Evolutionary conservation across 1,284 basidiomycete genomes (phyloP).

Genomic region (Moesziomyces antarcticus): DNA sequence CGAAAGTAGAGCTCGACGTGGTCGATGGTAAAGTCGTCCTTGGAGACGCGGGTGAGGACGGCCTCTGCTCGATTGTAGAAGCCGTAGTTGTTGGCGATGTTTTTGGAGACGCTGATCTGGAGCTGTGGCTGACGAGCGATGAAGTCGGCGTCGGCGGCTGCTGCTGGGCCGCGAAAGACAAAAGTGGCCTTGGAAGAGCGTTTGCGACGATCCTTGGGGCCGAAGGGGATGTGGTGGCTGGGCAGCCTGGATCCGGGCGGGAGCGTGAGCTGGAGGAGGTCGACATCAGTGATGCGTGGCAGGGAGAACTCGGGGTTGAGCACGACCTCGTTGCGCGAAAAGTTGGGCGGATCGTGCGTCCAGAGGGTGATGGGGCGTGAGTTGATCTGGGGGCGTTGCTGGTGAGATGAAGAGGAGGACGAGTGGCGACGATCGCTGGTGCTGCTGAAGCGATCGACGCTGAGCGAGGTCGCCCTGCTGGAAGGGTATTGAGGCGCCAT

Average conservation of each 20-base stretch:
- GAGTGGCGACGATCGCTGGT: slow-evolving; percentile 39
- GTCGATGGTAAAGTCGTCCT: slow-evolving; percentile 54
- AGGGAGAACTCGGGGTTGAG: slow-evolving; percentile 59
- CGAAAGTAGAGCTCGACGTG: slow-evolving; percentile 67
- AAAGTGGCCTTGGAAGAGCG: slow-evolving; percentile 41
- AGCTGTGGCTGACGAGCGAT: slow-evolving; percentile 52
- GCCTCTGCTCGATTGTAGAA: slow-evolving; percentile 61
- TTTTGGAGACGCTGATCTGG: slow-evolving; percentile 59
- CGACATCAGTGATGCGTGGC: slow-evolving; percentile 55
- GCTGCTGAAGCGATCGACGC: slow-evolving; percentile 45
- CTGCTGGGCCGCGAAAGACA: slow-evolving; percentile 57
- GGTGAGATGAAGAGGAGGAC: slow-evolving; percentile 35
- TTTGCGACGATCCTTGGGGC: slow-evolving; percentile 33
- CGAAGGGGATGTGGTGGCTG: slow-evolving; percentile 30
- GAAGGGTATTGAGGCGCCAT: slow-evolving; percentile 22
- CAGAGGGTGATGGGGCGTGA: slow-evolving; percentile 54
- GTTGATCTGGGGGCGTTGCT: slow-evolving; percentile 45
- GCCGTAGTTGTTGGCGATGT: slow-evolving; percentile 55
- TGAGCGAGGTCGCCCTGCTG: slow-evolving; percentile 43
- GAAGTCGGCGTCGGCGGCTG: slow-evolving; percentile 54
- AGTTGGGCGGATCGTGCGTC: slow-evolving; percentile 66
- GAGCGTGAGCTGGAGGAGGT: slow-evolving; percentile 57
- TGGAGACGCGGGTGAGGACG: slow-evolving; percentile 52
- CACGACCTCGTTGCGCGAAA: slow-evolving; percentile 61
- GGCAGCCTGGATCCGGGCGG: slow-evolving; percentile 22